Evolutionary conservation across 768 basidiomycete genomes (phyloP), one percentile per base, ranked within the genome.

Genomic region (Gloeopeniophorella convolvens): DNA sequence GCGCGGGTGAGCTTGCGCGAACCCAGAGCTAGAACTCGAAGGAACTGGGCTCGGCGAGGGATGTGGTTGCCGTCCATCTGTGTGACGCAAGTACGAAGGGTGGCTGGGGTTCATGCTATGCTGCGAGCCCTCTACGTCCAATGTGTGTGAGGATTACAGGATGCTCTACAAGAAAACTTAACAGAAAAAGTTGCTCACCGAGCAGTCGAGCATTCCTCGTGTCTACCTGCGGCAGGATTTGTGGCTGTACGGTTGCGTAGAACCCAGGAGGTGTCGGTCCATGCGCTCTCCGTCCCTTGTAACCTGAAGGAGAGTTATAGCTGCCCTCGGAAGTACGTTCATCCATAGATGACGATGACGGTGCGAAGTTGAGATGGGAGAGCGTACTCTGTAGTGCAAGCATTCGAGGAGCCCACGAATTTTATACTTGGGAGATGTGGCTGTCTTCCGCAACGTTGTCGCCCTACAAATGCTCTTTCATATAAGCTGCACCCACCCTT

Each of bases 341-440:
- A 44, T 54, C 52, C 52, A 54, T 54, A 23, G 35, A 28, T 34
- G 46, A 54, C 20, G 42, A 53, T 37, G 20, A 37, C 34, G 16
- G 37, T 40, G 8, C 8, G 39, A 40, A 23, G 50, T 27, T 53
- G 30, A 10, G 42, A 48, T 27, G 27, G 32, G 8, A 37, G 35
- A 48, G 46, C 36, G 35, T 48, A 21, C 46, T 36, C 40, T 27
- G 42, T 6, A 43, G 9, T 30, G 35, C 52, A 21, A 54, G 31
- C 52, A 54, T 54, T 24, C 30, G 24, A 31, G 3, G 41, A 3
- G 46, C 16, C 15, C 31, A 48, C 30, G 41, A 44, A n/a, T 27
- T 11, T 53, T 54, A 53, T 54, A 54, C 12, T 23, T 42, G 28
- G 42, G 35, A 28, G 26, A 36, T 37, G 45, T 11, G 2, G 16